Evolutionary conservation across 148 eudicot genomes (phyloP).

Genomic region (Talinum fruticosum): DNA sequence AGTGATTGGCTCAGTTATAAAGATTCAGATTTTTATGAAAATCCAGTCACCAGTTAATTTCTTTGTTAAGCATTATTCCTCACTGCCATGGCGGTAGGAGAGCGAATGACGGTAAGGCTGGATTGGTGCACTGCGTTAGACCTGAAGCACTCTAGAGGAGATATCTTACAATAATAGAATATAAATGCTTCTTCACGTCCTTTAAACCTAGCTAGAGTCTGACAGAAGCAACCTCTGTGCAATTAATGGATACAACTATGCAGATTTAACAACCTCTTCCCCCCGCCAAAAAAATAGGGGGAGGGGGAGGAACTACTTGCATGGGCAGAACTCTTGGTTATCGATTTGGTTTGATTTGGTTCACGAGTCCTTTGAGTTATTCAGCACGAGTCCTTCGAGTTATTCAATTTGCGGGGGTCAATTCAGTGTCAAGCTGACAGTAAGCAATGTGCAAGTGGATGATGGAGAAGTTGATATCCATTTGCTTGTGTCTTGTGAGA

Average conservation of each 20-base stretch:
- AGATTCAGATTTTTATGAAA: constrained; percentile 1
- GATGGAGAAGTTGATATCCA: constrained; percentile 23
- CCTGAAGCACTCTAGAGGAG: not conserved
- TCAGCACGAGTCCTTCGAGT: constrained; percentile 10
- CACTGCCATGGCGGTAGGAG: too few species aligned
- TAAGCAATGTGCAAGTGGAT: constrained; percentile 47
- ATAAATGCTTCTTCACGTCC: too few species aligned
- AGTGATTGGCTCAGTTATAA: constrained; percentile 1
- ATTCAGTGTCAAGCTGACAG: constrained; percentile 40
- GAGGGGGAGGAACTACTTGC: too few species aligned
- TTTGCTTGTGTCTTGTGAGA: constrained; percentile 7
- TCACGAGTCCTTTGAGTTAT: too few species aligned
- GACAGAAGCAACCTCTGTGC: too few species aligned
- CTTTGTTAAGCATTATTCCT: too few species aligned
- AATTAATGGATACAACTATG: too few species aligned
- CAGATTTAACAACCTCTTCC: not conserved
- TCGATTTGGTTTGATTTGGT: not conserved
- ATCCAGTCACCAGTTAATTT: not conserved
- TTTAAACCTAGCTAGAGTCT: too few species aligned
- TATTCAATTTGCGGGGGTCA: constrained; percentile 29
- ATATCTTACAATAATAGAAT: too few species aligned
- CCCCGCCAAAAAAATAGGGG: not conserved
- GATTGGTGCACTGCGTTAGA: not conserved
- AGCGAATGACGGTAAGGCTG: too few species aligned
- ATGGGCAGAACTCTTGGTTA: not conserved